Conservation (phyloP, 345 rosid genomes). For the Arabidopsis thaliana region DNA sequence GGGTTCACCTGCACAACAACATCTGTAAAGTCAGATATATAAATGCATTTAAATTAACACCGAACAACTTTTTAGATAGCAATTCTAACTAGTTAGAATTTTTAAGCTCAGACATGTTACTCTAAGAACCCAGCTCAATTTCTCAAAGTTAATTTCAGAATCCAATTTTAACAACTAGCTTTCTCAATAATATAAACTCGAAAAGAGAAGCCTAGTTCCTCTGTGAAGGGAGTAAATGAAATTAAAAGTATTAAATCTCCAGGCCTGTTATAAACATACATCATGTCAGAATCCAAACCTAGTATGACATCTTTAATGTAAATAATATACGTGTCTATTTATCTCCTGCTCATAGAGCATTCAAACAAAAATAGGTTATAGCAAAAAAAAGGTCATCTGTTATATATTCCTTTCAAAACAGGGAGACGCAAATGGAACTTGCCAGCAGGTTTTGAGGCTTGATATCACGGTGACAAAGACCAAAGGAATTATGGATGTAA, state of each 20-base stretch:
- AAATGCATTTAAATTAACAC: background rate
- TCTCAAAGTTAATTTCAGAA: conserved; percentile 17
- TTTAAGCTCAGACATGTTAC: conserved; percentile 6
- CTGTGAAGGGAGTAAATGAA: background rate
- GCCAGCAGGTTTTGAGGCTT: conserved; percentile 96
- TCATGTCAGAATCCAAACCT: conserved; percentile 18
- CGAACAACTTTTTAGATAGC: background rate
- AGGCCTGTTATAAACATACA: conserved; percentile 15
- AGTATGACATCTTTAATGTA: conserved; percentile 11
- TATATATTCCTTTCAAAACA: conserved; percentile 7
- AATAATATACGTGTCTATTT: conserved; percentile 4
- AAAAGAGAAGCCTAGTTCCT: conserved; percentile 18
- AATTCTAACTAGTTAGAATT: too few relatives aligned
- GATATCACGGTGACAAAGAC: conserved; percentile 94
- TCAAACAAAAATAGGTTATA: background rate
- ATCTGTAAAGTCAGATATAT: conserved; percentile 24
- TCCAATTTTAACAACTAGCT: conserved; percentile 6
- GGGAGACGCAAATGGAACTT: conserved; percentile 44
- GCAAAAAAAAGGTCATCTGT: conserved; percentile 12
- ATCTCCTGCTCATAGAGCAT: background rate
- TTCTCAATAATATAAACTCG: conserved; percentile 9
- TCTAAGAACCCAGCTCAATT: conserved; percentile 9
- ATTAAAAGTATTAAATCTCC: background rate
- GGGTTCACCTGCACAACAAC: conserved; percentile 74
- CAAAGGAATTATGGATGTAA: conserved; percentile 81